Base-by-base conservation (phyloP, 768 basidiomycete genomes). In the Crassisporium funariophilum region DNA sequence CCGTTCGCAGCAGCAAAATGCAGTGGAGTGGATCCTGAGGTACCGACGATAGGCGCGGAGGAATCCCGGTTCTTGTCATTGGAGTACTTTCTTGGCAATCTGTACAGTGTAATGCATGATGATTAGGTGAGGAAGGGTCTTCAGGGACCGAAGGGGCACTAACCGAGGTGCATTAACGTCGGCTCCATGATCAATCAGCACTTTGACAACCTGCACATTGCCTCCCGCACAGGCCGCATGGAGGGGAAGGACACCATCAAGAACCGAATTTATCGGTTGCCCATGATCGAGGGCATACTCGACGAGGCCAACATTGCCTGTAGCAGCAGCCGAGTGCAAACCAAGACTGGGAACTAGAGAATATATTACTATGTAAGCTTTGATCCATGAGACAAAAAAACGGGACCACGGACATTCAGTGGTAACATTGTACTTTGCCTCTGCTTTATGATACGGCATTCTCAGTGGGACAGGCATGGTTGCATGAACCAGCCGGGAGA, bases 1-100 rank as follows among this genome's bases (percentile, higher is more conserved):
- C 95, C 95, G 58, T 97, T 94, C 21, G 95, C 94, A 24, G 94
- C 88, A 11, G 97, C 95, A 63, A 98, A 99, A 64, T 99, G 97
- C 19, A 98, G 83, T 0, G 97, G 92, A 0, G 95, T 97, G 3
- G 88, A 88, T 23, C 94, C 95, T n/a, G 87, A 86, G 5, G 83
- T 81, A 35, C 87, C 88, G 34, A 89, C 81, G 57, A 88, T 88
- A 41, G 86, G 84, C 3, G 77, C 77, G 24, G 85, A 77, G 13
- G 81, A 58, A 58, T 85, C 83, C 43, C 86, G 76, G 49, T 73
- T 81, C 60, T 76, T 79, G 63, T 86, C 85, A 57, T 75, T 81
- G 29, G 85, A 86, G 61, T 88, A 90, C 47, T 85, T 83, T 48
- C 85, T 78, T 29, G 86, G 84, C 24, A 88, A 74, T 59, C 89